A percentile compares a stretch with the other conserved stretches of the same genome.
phyloP scores from a whole-genome alignment of 768 basidiomycete species.

The Lactarius indigo region DNA sequence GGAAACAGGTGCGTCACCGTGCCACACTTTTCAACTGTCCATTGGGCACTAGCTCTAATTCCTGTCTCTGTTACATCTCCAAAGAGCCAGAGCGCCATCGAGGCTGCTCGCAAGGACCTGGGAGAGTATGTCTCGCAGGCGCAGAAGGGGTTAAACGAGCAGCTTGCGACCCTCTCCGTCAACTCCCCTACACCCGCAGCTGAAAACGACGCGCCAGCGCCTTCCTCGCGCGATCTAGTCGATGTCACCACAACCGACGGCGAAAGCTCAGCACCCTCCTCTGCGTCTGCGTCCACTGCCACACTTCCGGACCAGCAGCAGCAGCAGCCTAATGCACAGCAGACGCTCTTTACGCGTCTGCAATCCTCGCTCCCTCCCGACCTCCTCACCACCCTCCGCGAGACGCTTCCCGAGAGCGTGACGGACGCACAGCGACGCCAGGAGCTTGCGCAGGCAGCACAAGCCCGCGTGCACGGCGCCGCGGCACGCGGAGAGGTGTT shows the following conservation, averaged over 20 bases:
- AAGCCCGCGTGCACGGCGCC: constrained; percentile 63
- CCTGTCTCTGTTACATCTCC: background rate
- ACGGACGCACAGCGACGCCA: constrained; percentile 50
- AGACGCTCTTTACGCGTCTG: constrained; percentile 61
- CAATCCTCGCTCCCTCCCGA: constrained; percentile 75
- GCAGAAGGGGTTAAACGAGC: constrained; percentile 68
- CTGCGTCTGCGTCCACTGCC: constrained; percentile 21
- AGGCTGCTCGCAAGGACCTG: constrained; percentile 70
- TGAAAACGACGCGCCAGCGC: constrained; percentile 22
- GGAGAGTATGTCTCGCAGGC: constrained; percentile 72
- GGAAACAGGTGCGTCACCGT: constrained; percentile 65
- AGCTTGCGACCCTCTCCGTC: constrained; percentile 38
- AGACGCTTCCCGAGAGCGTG: constrained; percentile 54
- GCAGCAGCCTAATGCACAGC: constrained; percentile 32
- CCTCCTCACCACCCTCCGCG: constrained; percentile 64
- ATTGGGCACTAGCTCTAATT: background rate
- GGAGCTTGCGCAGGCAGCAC: constrained; percentile 64
- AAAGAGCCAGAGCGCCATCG: constrained; percentile 67
- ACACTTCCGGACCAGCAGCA: constrained; percentile 4
- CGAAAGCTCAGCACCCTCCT: constrained; percentile 28
- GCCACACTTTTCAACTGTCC: background rate
- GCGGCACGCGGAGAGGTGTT: constrained; percentile 46
- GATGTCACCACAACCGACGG: constrained; percentile 22
- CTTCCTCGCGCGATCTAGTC: constrained; percentile 28
- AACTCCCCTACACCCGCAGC: background rate